Percentiles rank a stretch among this genome's conserved stretches.
These are phyloP conservation scores for Poa annua DNA, from an alignment of 176 grass and related monocot genomes.

Conservation along the genomic window DNA sequence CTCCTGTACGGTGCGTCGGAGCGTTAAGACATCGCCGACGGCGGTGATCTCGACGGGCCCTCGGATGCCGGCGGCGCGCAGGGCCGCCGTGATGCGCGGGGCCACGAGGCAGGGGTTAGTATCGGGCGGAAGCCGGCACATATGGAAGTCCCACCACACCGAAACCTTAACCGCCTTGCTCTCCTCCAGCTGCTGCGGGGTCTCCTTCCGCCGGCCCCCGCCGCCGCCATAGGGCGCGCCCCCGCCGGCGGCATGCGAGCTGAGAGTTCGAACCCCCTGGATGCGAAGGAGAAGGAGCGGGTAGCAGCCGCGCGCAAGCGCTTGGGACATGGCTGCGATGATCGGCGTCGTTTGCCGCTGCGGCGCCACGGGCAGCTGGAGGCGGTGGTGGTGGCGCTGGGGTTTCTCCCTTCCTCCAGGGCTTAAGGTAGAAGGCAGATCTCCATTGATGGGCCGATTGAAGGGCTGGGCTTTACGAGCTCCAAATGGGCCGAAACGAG, in stretches of 20 bases:
- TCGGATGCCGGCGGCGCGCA: conserved; percentile 74
- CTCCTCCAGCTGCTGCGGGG: conserved; percentile 39
- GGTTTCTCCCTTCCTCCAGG: neutral
- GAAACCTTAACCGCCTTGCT: conserved; percentile 69
- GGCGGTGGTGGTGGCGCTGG: conserved; percentile 3
- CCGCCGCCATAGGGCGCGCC: conserved; percentile 3
- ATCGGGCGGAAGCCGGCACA: conserved; percentile 62
- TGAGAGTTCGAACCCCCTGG: conserved; percentile 9
- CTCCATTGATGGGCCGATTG: neutral
- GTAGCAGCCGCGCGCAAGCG: neutral
- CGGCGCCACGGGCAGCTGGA: conserved; percentile 6
- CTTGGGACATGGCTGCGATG: neutral
- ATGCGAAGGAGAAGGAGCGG: neutral
- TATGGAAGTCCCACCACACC: conserved; percentile 97
- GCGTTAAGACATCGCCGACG: conserved; percentile 68
- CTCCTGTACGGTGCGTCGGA: conserved; percentile 62
- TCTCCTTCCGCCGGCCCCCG: conserved; percentile 32
- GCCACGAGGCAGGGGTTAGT: conserved; percentile 63
- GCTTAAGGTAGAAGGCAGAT: neutral
- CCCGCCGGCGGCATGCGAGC: conserved; percentile 18
- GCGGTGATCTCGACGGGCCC: conserved; percentile 83
- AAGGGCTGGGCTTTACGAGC: neutral
- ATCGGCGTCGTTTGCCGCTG: neutral
- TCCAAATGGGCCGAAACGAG: neutral
- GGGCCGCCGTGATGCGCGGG: conserved; percentile 62